Conservation (phyloP, 2,329 filamentous ascomycete genomes). For the Penicillium sp. region DNA sequence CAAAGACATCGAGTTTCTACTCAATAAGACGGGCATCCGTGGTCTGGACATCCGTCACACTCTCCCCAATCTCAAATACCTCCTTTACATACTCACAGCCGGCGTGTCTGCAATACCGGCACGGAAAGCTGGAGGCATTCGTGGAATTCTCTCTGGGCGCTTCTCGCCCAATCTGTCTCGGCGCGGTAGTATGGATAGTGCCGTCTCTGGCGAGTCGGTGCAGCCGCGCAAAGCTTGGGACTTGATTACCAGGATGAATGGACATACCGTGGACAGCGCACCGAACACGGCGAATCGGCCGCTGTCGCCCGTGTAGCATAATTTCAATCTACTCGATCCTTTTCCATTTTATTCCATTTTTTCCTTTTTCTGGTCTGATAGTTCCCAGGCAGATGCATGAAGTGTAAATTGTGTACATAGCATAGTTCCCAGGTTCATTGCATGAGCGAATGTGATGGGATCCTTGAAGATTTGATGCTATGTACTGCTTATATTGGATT, state of each 20-base stretch:
- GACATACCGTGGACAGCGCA: constrained; percentile 18
- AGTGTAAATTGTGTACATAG: not conserved
- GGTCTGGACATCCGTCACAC: constrained; percentile 89
- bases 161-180: constrained; percentile 37
- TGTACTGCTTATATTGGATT: not conserved
- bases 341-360: not conserved
- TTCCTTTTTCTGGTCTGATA: not conserved
- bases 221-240: constrained; percentile 27
- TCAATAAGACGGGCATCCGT: constrained; percentile 63
- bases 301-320: constrained; percentile 18
- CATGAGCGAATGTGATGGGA: not conserved
- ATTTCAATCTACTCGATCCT: not conserved
- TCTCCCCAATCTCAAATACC: constrained; percentile 85
- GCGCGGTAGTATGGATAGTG: constrained; percentile 40
- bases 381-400: not conserved
- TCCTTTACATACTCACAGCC: constrained; percentile 82
- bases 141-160: constrained; percentile 42
- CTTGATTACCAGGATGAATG: constrained; percentile 25
- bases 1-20: constrained; percentile 77
- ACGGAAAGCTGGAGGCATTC: constrained; percentile 51
- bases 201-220: constrained; percentile 28
- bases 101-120: constrained; percentile 60
- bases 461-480: too few relatives aligned
- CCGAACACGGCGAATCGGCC: constrained; percentile 9
- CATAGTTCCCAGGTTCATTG: not conserved